Percentiles rank a stretch among this genome's conserved stretches.
Conservation (phyloP, 1,284 basidiomycete genomes). For the Neotropicomus parvogracilis region DNA sequence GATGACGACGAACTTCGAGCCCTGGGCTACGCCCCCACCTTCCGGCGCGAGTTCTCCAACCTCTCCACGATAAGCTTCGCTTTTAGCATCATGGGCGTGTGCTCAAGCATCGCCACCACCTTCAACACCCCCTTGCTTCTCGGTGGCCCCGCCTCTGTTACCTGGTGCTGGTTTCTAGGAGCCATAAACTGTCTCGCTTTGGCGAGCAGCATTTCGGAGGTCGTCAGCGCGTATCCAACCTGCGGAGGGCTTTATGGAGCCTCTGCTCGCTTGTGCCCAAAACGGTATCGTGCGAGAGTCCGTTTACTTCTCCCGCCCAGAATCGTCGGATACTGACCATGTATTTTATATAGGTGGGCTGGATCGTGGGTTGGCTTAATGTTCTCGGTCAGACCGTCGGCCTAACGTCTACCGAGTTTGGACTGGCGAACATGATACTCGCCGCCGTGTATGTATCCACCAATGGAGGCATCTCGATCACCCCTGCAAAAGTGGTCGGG, state of each 20-base stretch:
- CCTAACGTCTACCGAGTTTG: constrained; percentile 85
- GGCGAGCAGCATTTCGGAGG: constrained; percentile 74
- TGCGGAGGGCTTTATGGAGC: constrained; percentile 79
- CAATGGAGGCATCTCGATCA: constrained; percentile 16
- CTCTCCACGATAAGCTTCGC: constrained; percentile 53
- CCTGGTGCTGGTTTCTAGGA: constrained; percentile 84
- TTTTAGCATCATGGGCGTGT: constrained; percentile 52
- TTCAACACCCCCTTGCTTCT: constrained; percentile 76
- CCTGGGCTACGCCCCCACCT: constrained; percentile 73
- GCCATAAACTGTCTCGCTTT: constrained; percentile 73
- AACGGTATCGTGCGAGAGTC: constrained; percentile 58
- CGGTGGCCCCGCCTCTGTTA: constrained; percentile 77
- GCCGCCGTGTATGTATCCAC: constrained; percentile 51
- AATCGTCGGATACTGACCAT: not conserved
- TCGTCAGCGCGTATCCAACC: constrained; percentile 78
- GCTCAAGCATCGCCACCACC: constrained; percentile 76
- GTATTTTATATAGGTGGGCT: constrained; percentile 43
- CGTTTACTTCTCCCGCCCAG: constrained; percentile 17
- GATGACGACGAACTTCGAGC: constrained; percentile 67
- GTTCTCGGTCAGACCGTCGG: constrained; percentile 83
- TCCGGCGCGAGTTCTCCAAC: constrained; percentile 79
- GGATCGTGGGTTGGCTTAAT: constrained; percentile 86
- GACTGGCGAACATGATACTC: constrained; percentile 86
- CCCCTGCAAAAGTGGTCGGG: constrained; percentile 65
- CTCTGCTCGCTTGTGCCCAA: constrained; percentile 71